Evolutionary conservation across 345 rosid species (phyloP), one percentile per base, ranked within the genome.

Genomic region (Boechera retrofracta): DNA sequence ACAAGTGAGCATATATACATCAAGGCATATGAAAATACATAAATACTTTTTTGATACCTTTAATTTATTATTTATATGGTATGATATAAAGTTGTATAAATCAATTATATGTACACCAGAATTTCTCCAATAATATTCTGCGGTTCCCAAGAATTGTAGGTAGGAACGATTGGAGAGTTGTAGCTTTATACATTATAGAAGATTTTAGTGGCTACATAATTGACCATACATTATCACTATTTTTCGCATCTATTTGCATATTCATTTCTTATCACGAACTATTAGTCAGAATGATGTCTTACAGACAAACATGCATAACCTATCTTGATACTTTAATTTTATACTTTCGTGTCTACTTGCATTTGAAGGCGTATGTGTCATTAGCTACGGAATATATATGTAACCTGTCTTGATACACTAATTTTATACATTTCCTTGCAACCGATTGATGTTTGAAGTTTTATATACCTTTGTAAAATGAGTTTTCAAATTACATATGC

Each of bases 61-160:
- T 52, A 24, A 24, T 9, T 52, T 52, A 9, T 21, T 48, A 21
- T 9, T 52, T 10, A 24, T 52, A 21, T 16, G 31, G 31, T 52
- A 21, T 9, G 53, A 52, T 52, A 21, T 52, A 24, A 28, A 54
- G 4, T 32, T 39, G 4, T 62, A 62, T 62, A 62, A 7, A 39
- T n/a, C 3, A 62, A 12, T 62, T 39, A 39, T 41, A 6, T 41
- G 18, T 41, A 24, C 51, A 41, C 7, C 3, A 24, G 10, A 7
- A 58, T 8, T 58, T 57, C 9, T 24, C 51, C 67, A 41, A 62
- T 62, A 26, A 62, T 24, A 41, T 41, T 41, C 33, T 62, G 51
- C 51, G 67, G 51, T 41, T 62, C 51, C 51, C 35, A 24, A 41
- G 35, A 39, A 62, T 21, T 62, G 5, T 36, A 60, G n/a, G 31